Conservation (phyloP, 1,284 basidiomycete genomes). For the Albatrellus sp. region DNA sequence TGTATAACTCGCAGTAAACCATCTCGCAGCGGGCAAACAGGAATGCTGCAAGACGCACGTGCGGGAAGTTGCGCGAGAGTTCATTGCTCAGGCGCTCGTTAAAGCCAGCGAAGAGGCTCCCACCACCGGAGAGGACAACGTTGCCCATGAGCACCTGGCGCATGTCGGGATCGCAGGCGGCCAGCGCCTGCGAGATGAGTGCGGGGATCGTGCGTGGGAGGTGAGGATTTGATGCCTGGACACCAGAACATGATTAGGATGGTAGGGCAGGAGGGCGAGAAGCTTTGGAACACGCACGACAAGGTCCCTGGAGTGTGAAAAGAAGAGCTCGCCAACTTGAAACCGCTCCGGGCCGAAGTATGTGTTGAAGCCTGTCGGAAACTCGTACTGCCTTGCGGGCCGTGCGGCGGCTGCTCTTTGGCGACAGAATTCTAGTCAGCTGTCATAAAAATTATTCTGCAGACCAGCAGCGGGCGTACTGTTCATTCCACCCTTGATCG, state of each 20-base stretch:
- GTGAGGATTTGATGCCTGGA: conserved; percentile 50
- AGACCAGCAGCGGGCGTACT: conserved; percentile 31
- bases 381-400: conserved; percentile 73
- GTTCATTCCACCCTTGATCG: conserved; percentile 82
- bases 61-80: conserved; percentile 65
- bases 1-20: conserved; percentile 13
- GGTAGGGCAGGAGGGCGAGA: neutral
- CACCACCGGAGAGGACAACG: conserved; percentile 90
- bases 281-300: conserved; percentile 42
- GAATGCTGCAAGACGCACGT: conserved; percentile 35
- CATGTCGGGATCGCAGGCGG: conserved; percentile 84
- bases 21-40: no score
- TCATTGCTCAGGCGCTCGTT: conserved; percentile 79
- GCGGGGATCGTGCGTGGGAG: conserved; percentile 67
- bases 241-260: neutral
- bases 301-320: conserved; percentile 69
- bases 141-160: conserved; percentile 85
- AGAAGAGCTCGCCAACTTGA: conserved; percentile 82
- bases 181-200: conserved; percentile 71
- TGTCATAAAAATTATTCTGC: neutral
- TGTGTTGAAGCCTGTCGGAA: conserved; percentile 88
- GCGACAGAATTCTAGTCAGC: neutral
- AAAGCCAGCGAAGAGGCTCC: conserved; percentile 79
- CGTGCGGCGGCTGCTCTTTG: conserved; percentile 39
- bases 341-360: conserved; percentile 80